Conservation (phyloP, 108 stramenopile genomes). For the Pseudonitzschia multistriata region DNA sequence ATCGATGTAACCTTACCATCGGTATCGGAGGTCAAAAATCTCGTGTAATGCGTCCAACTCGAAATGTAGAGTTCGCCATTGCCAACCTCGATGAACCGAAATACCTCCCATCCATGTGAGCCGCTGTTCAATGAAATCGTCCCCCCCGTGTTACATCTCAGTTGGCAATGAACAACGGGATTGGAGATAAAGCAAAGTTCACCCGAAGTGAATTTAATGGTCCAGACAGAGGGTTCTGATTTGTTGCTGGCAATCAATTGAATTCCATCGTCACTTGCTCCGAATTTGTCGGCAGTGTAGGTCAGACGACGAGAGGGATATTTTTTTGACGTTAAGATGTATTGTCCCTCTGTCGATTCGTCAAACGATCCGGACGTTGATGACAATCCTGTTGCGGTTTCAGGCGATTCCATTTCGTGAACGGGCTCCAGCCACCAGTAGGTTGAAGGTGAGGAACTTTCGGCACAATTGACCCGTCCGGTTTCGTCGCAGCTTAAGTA, state of each 20-base stretch:
- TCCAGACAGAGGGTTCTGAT: constrained; percentile 12
- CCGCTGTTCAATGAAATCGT: constrained; percentile 25
- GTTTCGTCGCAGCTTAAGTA: constrained; percentile 18
- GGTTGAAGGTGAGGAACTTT: background rate
- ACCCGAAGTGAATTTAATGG: constrained; percentile 34
- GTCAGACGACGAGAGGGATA: constrained; percentile 7
- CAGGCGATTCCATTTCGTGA: background rate
- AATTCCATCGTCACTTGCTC: background rate
- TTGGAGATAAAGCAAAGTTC: constrained; percentile 34
- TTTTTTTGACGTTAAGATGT: constrained; percentile 14
- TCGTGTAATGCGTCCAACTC: constrained; percentile 44
- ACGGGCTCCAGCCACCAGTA: constrained; percentile 4
- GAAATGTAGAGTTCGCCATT: constrained; percentile 29
- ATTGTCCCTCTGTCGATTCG: constrained; percentile 1
- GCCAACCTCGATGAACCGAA: constrained; percentile 49
- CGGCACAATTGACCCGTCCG: background rate
- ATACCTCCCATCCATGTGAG: constrained; percentile 44
- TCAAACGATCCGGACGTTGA: background rate
- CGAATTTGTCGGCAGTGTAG: constrained; percentile 6
- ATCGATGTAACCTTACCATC: constrained; percentile 27
- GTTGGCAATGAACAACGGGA: constrained; percentile 24
- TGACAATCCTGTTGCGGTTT: background rate
- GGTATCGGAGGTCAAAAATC: constrained; percentile 25
- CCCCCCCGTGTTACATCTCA: constrained; percentile 49
- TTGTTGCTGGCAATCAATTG: constrained; percentile 7